Evolutionary conservation across 2,329 filamentous ascomycete species (phyloP).

Genomic region (Sclerotinia trifoliorum): DNA sequence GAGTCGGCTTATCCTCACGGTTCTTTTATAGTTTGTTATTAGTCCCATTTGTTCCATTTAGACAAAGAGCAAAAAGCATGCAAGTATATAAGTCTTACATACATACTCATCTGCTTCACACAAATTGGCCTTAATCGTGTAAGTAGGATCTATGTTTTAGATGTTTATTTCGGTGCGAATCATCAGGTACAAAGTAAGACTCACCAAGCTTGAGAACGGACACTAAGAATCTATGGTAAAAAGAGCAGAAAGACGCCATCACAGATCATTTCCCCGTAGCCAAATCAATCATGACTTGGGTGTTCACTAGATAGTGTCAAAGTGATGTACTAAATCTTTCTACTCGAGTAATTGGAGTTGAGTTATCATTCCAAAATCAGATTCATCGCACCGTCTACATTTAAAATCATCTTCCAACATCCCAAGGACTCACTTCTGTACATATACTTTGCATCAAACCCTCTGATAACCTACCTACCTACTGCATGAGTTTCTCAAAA

Average conservation of each 20-base stretch:
- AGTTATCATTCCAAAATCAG: neutral
- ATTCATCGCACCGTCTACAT: neutral
- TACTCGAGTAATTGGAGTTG: neutral
- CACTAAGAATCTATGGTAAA: neutral
- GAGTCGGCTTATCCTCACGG: too few relatives aligned
- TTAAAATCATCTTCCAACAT: neutral
- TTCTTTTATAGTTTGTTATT: neutral
- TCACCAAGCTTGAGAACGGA: neutral
- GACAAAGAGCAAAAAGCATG: neutral
- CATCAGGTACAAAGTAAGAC: neutral
- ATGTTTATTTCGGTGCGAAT: neutral
- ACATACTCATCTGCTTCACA: too few relatives aligned
- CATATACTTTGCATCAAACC: neutral
- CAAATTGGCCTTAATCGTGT: too few relatives aligned
- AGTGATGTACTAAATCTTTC: neutral
- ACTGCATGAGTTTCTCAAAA: constrained; percentile 13
- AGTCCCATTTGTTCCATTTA: neutral
- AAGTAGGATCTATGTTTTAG: too few relatives aligned
- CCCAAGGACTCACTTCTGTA: neutral
- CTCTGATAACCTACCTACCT: neutral
- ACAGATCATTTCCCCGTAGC: neutral
- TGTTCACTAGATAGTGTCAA: too few relatives aligned
- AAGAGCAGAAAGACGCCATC: neutral
- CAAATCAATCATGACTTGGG: neutral
- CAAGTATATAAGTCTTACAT: too few relatives aligned